A percentile compares a stretch with the other conserved stretches of the same genome.
Conservation (phyloP, 2,329 filamentous ascomycete species). For the Calonectria multiphialidica region DNA sequence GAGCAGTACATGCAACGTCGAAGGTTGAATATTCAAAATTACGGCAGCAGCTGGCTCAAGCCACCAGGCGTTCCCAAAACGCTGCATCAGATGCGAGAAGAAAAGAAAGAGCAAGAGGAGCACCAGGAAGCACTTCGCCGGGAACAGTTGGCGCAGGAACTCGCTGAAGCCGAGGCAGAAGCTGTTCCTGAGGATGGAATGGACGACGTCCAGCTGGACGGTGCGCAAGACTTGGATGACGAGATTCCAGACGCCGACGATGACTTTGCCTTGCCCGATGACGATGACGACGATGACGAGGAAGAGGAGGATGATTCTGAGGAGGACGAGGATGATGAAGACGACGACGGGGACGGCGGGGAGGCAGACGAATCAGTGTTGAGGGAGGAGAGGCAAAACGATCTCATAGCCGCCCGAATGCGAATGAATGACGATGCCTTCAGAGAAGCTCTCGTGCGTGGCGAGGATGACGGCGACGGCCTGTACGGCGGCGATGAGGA, state of each 20-base stretch:
- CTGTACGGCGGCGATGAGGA: slow-evolving; percentile 68
- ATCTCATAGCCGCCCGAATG: slow-evolving; percentile 63
- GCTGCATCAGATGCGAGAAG: slow-evolving; percentile 89
- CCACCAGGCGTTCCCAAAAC: slow-evolving; percentile 92
- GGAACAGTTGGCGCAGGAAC: slow-evolving; percentile 78
- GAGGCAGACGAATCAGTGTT: slow-evolving; percentile 54
- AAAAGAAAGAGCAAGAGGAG: slow-evolving; percentile 89
- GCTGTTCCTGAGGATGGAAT: slow-evolving; percentile 58
- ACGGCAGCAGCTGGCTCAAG: slow-evolving; percentile 90
- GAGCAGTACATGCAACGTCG: slow-evolving; percentile 83
- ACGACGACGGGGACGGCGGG: slow-evolving; percentile 56
- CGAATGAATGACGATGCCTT: slow-evolving; percentile 72
- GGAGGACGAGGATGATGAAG: slow-evolving; percentile 53
- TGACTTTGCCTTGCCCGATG: slow-evolving; percentile 63
- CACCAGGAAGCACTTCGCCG: slow-evolving; percentile 80
- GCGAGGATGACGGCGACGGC: slow-evolving; percentile 60
- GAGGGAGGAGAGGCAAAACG: slow-evolving; percentile 59
- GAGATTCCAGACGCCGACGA: slow-evolving; percentile 78
- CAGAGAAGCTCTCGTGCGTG: slow-evolving; percentile 67
- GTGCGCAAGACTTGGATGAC: slow-evolving; percentile 74
- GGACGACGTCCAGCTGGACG: slow-evolving; percentile 68
- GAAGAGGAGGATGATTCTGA: slow-evolving; percentile 53
- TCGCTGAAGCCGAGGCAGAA: slow-evolving; percentile 73
- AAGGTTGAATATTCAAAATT: slow-evolving; percentile 85
- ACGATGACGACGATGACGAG: slow-evolving; percentile 57